Evolutionary conservation across 805 yeast genomes (phyloP).

Genomic region (Yarrowia deformans): DNA sequence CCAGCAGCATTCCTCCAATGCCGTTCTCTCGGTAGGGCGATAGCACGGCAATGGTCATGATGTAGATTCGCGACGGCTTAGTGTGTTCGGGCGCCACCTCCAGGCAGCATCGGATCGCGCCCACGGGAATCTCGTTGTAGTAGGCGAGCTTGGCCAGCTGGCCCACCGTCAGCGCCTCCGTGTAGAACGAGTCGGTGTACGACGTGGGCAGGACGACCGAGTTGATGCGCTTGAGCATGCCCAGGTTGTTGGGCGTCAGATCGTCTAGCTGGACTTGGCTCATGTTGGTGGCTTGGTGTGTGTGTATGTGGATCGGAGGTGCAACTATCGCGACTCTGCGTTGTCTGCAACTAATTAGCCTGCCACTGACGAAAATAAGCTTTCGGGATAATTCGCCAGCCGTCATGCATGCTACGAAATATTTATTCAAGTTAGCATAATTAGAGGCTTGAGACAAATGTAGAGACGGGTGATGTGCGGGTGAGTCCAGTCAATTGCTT

Average conservation of each 20-base stretch:
- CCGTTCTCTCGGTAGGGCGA: slow-evolving; percentile 67
- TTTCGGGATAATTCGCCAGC: not conserved
- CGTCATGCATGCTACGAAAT: no score
- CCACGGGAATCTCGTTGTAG: slow-evolving; percentile 82
- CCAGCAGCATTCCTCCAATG: slow-evolving; percentile 66
- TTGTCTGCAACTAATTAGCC: no score
- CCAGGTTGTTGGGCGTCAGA: slow-evolving; percentile 66
- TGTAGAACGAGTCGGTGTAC: slow-evolving; percentile 62
- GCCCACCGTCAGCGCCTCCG: slow-evolving; percentile 56
- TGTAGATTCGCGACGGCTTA: slow-evolving; percentile 63
- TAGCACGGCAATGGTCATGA: slow-evolving; percentile 73
- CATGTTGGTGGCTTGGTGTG: not conserved
- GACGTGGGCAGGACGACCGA: slow-evolving; percentile 58
- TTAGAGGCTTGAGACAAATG: no score
- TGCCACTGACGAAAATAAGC: not conserved
- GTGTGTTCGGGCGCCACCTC: slow-evolving; percentile 56
- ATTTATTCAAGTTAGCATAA: no score
- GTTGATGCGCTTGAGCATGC: slow-evolving; percentile 64
- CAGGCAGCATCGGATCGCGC: slow-evolving; percentile 64
- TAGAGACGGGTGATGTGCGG: no score
- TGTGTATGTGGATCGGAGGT: no score
- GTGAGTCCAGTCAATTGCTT: no score
- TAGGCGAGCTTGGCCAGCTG: slow-evolving; percentile 67
- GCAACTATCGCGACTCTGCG: no score
- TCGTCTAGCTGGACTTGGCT: slow-evolving; percentile 59